These are phyloP conservation scores for Mentha longifolia DNA, from an alignment of 257 asterid species.

Conservation along the genomic window DNA sequence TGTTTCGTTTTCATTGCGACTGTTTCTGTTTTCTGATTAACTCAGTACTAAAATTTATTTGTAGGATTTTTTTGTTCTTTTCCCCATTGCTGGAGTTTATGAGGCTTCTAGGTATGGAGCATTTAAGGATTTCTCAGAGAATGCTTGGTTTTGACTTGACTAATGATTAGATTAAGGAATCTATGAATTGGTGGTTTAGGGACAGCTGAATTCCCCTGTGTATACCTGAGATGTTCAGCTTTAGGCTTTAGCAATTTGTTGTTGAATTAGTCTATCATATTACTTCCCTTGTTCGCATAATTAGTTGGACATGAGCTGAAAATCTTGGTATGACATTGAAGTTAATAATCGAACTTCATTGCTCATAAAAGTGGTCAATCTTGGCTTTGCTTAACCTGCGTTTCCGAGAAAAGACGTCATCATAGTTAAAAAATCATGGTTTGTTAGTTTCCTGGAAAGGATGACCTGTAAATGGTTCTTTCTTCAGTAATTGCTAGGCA, in stretches of 20 bases:
- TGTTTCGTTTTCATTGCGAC: not conserved
- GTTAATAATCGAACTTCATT: conserved; percentile 8
- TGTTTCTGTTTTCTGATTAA: not conserved
- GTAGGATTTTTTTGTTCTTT: not conserved
- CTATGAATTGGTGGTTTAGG: not conserved
- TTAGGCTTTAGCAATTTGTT: conserved; percentile 17
- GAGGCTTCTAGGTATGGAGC: not conserved
- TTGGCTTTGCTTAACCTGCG: not conserved
- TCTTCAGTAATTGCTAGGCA: not conserved
- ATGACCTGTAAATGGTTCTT: not conserved
- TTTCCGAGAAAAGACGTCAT: not conserved
- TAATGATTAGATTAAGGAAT: not conserved
- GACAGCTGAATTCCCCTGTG: conserved; percentile 17
- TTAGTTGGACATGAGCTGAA: not conserved
- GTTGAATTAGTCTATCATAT: not conserved
- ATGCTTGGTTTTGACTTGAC: conserved; percentile 15
- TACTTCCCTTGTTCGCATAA: not conserved
- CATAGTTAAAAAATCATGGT: not conserved
- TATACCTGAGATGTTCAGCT: conserved; percentile 16
- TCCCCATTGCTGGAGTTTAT: not conserved
- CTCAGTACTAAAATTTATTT: not conserved
- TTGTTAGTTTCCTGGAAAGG: not conserved
- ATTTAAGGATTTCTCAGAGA: not conserved
- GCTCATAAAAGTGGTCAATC: not conserved
- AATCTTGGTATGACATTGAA: not conserved